Percentiles rank a stretch among this genome's conserved stretches.
These are phyloP conservation scores for Gilbertella persicaria DNA, from an alignment of 371 early-diverging fungal genomes.

Conservation along the genomic window DNA sequence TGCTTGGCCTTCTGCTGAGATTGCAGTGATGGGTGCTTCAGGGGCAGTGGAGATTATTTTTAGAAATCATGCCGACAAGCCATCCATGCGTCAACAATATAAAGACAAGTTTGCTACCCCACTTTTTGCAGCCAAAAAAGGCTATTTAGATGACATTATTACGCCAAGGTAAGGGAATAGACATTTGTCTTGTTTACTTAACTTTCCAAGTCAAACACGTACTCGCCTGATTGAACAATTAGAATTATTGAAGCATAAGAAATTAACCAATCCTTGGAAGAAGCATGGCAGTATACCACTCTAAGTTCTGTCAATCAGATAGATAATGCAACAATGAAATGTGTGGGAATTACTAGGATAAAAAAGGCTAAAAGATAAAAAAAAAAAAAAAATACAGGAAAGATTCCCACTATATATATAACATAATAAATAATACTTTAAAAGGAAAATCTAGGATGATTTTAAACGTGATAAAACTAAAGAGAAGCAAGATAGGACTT, in stretches of 20 bases:
- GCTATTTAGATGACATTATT: conserved; percentile 95
- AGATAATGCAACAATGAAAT: no score
- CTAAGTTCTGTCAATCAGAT: no score
- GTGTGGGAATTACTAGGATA: no score
- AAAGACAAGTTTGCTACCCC: conserved; percentile 94
- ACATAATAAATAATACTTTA: background rate
- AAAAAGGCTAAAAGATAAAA: no score
- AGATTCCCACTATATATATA: no score
- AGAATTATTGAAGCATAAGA: conserved; percentile 75
- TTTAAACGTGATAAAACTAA: no score
- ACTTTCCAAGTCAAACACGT: conserved; percentile 64
- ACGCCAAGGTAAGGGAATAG: conserved; percentile 58
- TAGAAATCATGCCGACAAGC: conserved; percentile 70
- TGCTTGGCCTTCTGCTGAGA: conserved; percentile 97
- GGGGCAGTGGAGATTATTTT: conserved; percentile 98
- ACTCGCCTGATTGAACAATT: conserved; percentile 87
- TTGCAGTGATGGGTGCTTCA: conserved; percentile 98
- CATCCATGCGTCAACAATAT: conserved; percentile 84
- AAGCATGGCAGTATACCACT: conserved; percentile 96
- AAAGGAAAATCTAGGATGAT: background rate
- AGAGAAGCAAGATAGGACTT: no score
- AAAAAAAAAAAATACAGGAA: no score
- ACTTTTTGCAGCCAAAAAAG: conserved; percentile 93
- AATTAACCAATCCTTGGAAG: conserved; percentile 78
- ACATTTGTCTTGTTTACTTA: background rate